These are phyloP conservation scores for Malus hybrid DNA, from an alignment of 331 rosid species.

Conservation along the genomic window DNA sequence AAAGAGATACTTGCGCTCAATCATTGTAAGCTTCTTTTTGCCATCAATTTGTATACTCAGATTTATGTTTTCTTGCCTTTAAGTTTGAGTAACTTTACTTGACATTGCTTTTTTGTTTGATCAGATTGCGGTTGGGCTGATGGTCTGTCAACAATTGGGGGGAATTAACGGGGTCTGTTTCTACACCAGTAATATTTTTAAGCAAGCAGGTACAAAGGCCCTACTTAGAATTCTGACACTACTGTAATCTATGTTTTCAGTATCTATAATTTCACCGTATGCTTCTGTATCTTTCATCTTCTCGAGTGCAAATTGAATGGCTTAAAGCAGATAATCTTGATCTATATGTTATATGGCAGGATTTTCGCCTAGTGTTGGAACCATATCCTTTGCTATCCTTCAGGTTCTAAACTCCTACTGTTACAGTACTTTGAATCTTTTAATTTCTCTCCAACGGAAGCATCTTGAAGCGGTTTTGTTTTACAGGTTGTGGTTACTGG, in stretches of 20 bases:
- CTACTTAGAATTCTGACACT: not conserved
- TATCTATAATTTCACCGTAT: not conserved
- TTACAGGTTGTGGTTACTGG: slow-evolving; percentile 61
- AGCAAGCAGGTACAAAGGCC: not conserved
- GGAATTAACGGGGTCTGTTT: not conserved
- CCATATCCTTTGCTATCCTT: slow-evolving; percentile 54
- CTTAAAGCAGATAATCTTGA: too few species aligned
- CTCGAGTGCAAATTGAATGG: too few species aligned
- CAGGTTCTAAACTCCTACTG: slow-evolving; percentile 44
- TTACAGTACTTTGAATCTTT: not conserved
- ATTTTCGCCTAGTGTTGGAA: slow-evolving; percentile 25
- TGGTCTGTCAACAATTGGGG: not conserved
- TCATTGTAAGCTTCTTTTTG: not conserved
- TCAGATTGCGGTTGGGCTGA: not conserved
- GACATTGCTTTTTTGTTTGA: not conserved
- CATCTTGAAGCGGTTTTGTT: slow-evolving; percentile 1
- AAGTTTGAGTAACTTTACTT: not conserved
- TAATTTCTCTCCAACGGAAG: not conserved
- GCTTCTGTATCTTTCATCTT: not conserved
- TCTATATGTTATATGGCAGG: not conserved
- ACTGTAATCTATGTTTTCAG: not conserved
- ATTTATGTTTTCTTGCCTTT: not conserved
- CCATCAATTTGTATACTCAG: not conserved
- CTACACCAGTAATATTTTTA: not conserved
- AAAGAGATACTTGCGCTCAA: not conserved